phyloP scores from a whole-genome alignment of 2,329 filamentous ascomycete species.

The Colletotrichum sublineola region DNA sequence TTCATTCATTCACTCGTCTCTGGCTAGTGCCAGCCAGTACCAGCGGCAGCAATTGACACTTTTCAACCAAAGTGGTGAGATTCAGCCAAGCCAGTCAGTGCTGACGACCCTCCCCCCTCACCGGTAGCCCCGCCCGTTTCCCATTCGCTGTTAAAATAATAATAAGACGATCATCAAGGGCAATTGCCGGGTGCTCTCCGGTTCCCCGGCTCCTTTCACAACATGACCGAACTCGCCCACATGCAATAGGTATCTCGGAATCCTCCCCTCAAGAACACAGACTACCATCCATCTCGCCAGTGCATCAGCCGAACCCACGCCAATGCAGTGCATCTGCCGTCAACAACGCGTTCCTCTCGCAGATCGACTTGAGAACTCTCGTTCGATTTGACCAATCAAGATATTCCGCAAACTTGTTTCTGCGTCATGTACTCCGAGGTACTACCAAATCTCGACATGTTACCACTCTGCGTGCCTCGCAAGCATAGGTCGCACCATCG shows the following conservation, averaged over 20 bases:
- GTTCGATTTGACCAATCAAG: background rate
- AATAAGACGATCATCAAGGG: background rate
- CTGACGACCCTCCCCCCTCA: slow-evolving; percentile 15
- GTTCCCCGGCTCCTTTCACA: slow-evolving; percentile 26
- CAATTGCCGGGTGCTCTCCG: slow-evolving; percentile 28
- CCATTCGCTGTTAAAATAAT: slow-evolving; percentile 2
- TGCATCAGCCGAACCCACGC: background rate
- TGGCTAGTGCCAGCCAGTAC: background rate
- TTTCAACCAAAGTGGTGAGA: background rate
- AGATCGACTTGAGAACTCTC: background rate
- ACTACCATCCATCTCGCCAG: background rate
- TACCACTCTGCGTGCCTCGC: background rate
- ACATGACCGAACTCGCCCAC: background rate
- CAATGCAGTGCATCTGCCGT: background rate
- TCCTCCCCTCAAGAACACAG: background rate
- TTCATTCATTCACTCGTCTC: background rate
- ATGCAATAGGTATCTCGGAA: background rate
- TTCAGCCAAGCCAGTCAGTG: slow-evolving; percentile 11
- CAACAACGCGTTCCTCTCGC: background rate
- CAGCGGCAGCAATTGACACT: slow-evolving; percentile 1
- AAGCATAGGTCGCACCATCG: slow-evolving; percentile 16
- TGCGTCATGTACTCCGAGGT: background rate
- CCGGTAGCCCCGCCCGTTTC: background rate
- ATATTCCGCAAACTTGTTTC: background rate
- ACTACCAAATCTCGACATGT: background rate